Percentiles rank a stretch among this genome's conserved stretches.
These are phyloP conservation scores for Paecilomyces niveus DNA, from an alignment of 2,329 filamentous ascomycete species.

Conservation along the genomic window DNA sequence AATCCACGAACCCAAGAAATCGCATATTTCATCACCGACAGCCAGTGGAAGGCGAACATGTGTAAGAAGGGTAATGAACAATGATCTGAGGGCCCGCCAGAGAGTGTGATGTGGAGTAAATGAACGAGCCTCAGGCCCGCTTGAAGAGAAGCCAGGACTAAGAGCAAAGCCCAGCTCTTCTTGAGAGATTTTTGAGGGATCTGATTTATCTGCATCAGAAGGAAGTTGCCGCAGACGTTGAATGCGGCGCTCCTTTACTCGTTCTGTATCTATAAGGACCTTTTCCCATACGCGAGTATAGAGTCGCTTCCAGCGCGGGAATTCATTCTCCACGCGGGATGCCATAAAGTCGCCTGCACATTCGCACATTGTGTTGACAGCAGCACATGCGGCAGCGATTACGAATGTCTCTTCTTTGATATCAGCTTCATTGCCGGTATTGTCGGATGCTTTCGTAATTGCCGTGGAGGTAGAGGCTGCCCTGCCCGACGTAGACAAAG, in stretches of 20 bases:
- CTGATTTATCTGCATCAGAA: neutral
- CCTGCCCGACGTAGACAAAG: slow-evolving; percentile 45
- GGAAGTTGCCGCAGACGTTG: slow-evolving; percentile 11
- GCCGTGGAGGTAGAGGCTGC: slow-evolving; percentile 40
- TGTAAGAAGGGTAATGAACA: slow-evolving; percentile 34
- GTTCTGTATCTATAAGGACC: slow-evolving; percentile 30
- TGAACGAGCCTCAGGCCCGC: slow-evolving; percentile 13
- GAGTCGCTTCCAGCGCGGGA: slow-evolving; percentile 34
- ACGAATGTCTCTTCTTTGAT: slow-evolving; percentile 44
- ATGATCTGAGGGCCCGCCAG: slow-evolving; percentile 28
- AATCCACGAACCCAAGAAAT: slow-evolving; percentile 30
- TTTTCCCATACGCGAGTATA: slow-evolving; percentile 33
- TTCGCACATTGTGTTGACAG: slow-evolving; percentile 61
- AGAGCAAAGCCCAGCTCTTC: slow-evolving; percentile 1
- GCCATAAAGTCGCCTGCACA: slow-evolving; percentile 75
- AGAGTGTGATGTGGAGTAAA: slow-evolving; percentile 34
- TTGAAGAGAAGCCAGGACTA: slow-evolving; percentile 13
- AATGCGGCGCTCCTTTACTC: slow-evolving; percentile 24
- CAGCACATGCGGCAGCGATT: slow-evolving; percentile 60
- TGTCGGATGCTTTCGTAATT: slow-evolving; percentile 29
- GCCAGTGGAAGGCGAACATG: slow-evolving; percentile 33
- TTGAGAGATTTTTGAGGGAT: neutral
- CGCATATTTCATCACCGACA: slow-evolving; percentile 35
- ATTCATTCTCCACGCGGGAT: slow-evolving; percentile 67
- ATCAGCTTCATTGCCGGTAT: slow-evolving; percentile 13